These are phyloP conservation scores for Populus deltoides DNA, from an alignment of 345 rosid genomes.

Conservation along the genomic window DNA sequence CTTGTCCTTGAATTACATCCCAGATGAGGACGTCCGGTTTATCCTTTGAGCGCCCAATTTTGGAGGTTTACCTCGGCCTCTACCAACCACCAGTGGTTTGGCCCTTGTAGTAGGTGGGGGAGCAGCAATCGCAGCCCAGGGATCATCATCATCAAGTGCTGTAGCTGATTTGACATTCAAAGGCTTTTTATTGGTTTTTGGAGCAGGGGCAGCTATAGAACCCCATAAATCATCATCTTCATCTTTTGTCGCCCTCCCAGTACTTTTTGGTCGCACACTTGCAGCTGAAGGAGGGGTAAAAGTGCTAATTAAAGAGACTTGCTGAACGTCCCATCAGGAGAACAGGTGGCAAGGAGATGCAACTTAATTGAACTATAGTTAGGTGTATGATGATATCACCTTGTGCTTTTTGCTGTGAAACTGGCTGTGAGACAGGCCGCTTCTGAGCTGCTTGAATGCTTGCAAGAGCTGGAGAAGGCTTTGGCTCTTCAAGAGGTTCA, in stretches of 20 bases:
- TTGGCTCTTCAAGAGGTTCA: constrained; percentile 86
- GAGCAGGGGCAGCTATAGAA: constrained; percentile 82
- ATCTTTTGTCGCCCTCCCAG: constrained; percentile 41
- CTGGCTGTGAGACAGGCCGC: constrained; percentile 61
- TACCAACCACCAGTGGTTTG: constrained; percentile 66
- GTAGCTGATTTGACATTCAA: constrained; percentile 55
- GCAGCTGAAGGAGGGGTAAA: constrained; percentile 39
- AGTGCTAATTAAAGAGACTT: not conserved
- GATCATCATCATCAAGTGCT: constrained; percentile 64
- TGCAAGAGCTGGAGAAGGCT: constrained; percentile 72
- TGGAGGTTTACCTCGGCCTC: constrained; percentile 74
- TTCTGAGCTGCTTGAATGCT: constrained; percentile 93
- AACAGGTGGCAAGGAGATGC: not conserved
- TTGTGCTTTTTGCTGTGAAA: constrained; percentile 60
- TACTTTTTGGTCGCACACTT: constrained; percentile 53
- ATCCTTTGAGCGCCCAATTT: constrained; percentile 90
- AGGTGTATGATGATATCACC: constrained; percentile 38
- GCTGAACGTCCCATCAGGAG: not conserved
- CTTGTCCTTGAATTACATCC: constrained; percentile 35
- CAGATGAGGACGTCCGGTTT: constrained; percentile 73
- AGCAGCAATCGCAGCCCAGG: constrained; percentile 97
- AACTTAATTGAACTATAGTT: not conserved
- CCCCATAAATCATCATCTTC: constrained; percentile 97
- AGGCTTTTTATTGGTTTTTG: constrained; percentile 62
- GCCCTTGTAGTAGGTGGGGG: constrained; percentile 81